Base-by-base conservation (phyloP, 345 rosid genomes). In the Gossypium rotundifolium region DNA sequence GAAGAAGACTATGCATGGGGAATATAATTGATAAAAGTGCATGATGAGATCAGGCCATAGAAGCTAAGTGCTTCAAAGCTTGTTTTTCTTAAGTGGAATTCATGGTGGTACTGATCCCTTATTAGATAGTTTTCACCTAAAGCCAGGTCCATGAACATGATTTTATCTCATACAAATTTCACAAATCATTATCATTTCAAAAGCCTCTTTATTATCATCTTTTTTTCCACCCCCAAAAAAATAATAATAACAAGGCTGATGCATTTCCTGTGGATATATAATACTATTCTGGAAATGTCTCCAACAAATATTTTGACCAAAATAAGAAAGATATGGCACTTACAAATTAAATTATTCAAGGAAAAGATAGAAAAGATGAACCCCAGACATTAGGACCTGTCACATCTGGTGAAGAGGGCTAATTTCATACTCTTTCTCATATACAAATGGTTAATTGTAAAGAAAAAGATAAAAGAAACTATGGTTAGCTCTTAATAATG, bases 1-100 rank as follows among this genome's bases (percentile, higher is more conserved):
- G 40, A 33, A 5, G 7, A 2, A 46, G 13, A 64, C 25, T 64
- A 38, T 64, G 49, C 25, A 40, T 17, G 69, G 49, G 5, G 13
- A 38, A 70, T 14, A 14, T 51, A 20, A 71, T 72, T 70, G 38
- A 22, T 46, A 58, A 22, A 66, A 66, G 70, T 48, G 80, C 54
- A 22, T 13, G 40, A 7, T 67, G 76, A 78, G 76, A 11, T 73
- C 55, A 67, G 61, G 17, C 60, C 67, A 57, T 7, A 55, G 38
- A 38, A 45, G 7, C 17, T 2, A 54, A 75, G 78, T 75, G 78
- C 69, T 69, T 45, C 49, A 33, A 33, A 33, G 1, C 40, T 33
- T 33, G 40, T 33, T 33, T 33, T 33, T 33, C 40, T 33, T 33
- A 33, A 33, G 40, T 33, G 40, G 40, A 33, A 33, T 33, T 33